Percentiles rank a stretch among this genome's conserved stretches.
Conservation (phyloP, 2,329 filamentous ascomycete species). For the Talaromyces sp. region DNA sequence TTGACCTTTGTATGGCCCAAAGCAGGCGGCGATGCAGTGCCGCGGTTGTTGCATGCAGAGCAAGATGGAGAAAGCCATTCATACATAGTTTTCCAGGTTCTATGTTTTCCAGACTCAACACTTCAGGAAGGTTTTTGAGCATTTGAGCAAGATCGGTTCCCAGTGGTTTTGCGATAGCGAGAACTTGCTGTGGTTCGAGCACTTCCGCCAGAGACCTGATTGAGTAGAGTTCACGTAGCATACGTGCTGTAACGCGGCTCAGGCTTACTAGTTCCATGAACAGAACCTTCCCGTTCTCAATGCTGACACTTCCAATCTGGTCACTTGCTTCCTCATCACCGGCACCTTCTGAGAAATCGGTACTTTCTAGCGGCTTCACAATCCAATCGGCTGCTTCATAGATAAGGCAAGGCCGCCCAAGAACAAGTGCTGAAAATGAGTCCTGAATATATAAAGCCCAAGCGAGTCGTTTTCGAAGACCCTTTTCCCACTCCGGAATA, state of each 20-base stretch:
- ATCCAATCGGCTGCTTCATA: conserved; percentile 12
- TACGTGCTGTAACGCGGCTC: conserved; percentile 9
- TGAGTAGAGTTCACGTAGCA: conserved; percentile 13
- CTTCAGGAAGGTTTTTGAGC: conserved; percentile 8
- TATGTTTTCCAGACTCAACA: conserved; percentile 12
- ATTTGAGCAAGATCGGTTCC: conserved; percentile 11
- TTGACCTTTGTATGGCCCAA: conserved; percentile 11
- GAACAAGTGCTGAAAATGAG: conserved; percentile 26
- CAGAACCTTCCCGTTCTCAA: conserved; percentile 12
- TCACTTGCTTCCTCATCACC: conserved; percentile 10
- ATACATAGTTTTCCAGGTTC: conserved; percentile 10
- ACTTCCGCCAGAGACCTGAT: conserved; percentile 10
- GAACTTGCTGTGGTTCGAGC: conserved; percentile 11
- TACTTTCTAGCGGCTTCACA: conserved; percentile 8
- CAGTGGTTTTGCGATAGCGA: conserved; percentile 14
- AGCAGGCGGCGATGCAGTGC: conserved; percentile 13
- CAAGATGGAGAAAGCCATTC: conserved; percentile 16
- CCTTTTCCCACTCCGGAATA: conserved; percentile 62
- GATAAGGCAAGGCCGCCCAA: conserved; percentile 12
- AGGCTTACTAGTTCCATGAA: conserved; percentile 12
- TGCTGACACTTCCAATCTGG: conserved; percentile 14
- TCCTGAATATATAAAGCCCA: conserved; percentile 67
- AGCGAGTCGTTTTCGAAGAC: conserved; percentile 58
- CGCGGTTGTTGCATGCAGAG: conserved; percentile 14
- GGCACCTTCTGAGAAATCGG: conserved; percentile 14